phyloP scores from a whole-genome alignment of 371 early-diverging fungal genomes.

The Mucor piriformis region DNA sequence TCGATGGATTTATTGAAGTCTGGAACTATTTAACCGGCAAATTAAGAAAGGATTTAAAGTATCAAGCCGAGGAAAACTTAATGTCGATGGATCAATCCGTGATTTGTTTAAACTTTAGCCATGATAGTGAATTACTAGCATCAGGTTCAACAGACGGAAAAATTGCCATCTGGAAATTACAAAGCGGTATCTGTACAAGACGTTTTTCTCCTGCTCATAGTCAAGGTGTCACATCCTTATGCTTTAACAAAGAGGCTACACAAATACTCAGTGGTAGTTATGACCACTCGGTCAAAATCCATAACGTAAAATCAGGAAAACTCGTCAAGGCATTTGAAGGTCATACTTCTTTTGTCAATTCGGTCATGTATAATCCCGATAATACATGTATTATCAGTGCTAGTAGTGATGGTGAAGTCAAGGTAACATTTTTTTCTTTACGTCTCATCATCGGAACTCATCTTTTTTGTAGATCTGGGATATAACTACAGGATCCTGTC shows the following conservation, averaged over 20 bases:
- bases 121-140: constrained; percentile 79
- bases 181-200: constrained; percentile 74
- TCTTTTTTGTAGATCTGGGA: constrained; percentile 92
- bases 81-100: constrained; percentile 95
- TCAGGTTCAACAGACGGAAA: constrained; percentile 88
- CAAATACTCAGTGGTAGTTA: constrained; percentile 85
- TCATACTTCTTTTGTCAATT: constrained; percentile 89
- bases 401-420: constrained; percentile 87
- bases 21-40: constrained; percentile 94
- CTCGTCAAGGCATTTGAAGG: constrained; percentile 89
- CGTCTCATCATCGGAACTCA: too few relatives aligned
- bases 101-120: constrained; percentile 74
- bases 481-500: constrained; percentile 51
- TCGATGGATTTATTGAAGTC: constrained; percentile 94
- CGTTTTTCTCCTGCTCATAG: constrained; percentile 84
- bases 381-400: constrained; percentile 73
- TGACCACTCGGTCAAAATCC: constrained; percentile 80
- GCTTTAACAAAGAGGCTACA: constrained; percentile 77
- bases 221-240: constrained; percentile 82
- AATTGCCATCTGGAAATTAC: constrained; percentile 86
- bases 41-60: constrained; percentile 83
- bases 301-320: constrained; percentile 90
- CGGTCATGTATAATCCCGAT: constrained; percentile 71
- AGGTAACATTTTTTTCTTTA: constrained; percentile 56
- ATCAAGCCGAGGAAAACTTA: constrained; percentile 88